A percentile compares a stretch with the other conserved stretches of the same genome.
phyloP scores from a whole-genome alignment of 75 land plant genomes.

The Pinus taeda region DNA sequence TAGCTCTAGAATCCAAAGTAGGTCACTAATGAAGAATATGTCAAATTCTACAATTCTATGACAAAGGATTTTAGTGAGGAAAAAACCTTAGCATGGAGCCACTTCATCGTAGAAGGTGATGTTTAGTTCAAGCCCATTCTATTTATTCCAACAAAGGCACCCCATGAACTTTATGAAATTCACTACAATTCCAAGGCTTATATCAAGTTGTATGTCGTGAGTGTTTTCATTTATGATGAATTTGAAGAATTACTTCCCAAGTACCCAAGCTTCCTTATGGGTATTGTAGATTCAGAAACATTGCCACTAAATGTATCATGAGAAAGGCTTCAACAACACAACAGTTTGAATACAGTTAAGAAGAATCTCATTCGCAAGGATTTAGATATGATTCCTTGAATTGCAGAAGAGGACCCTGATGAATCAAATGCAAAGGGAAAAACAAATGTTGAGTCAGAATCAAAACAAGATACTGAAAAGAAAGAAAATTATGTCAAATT shows the following conservation, averaged over 20 bases:
- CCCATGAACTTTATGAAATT: conserved; percentile 83
- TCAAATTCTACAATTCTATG: conserved; percentile 81
- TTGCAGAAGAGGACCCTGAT: conserved; percentile 93
- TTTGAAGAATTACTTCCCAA: conserved; percentile 96
- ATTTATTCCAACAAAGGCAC: conserved; percentile 90
- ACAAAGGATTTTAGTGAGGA: conserved; percentile 87
- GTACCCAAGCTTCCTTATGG: conserved; percentile 87
- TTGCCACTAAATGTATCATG: conserved; percentile 91
- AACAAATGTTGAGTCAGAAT: conserved; percentile 36
- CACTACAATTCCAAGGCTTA: conserved; percentile 74
- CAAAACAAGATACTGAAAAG: conserved; percentile 64
- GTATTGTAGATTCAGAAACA: conserved; percentile 91
- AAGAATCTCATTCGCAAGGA: conserved; percentile 83
- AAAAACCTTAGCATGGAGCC: conserved; percentile 88
- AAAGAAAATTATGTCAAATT: conserved; percentile 82
- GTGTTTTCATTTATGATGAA: conserved; percentile 94
- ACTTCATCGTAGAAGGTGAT: conserved; percentile 95
- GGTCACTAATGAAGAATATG: conserved; percentile 93
- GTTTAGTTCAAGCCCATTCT: conserved; percentile 94
- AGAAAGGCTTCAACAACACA: conserved; percentile 96
- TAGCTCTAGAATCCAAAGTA: conserved; percentile 96
- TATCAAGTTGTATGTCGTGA: conserved; percentile 84
- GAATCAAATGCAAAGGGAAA: conserved; percentile 60
- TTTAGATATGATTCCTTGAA: conserved; percentile 84
- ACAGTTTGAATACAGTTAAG: conserved; percentile 92